Evolutionary conservation across 2,329 filamentous ascomycete species (phyloP).

Genomic region (Coniochaeta sp.): DNA sequence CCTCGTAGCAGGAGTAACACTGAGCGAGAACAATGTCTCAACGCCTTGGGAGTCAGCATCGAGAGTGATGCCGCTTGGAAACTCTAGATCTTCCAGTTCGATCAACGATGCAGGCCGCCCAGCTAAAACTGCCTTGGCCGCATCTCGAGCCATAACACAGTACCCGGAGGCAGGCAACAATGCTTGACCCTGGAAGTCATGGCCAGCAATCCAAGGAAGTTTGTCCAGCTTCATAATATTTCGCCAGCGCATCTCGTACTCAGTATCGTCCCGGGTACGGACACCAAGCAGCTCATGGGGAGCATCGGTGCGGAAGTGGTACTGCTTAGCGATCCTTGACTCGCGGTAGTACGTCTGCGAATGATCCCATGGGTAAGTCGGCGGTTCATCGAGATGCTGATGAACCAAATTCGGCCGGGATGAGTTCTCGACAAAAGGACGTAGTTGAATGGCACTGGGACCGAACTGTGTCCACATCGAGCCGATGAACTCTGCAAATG

Average conservation of each 20-base stretch:
- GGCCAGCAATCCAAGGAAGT: slow-evolving; percentile 31
- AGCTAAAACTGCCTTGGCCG: slow-evolving; percentile 21
- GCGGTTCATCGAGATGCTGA: slow-evolving; percentile 19
- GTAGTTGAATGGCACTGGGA: slow-evolving; percentile 11
- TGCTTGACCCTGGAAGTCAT: slow-evolving; percentile 33
- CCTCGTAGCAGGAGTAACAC: slow-evolving; percentile 10
- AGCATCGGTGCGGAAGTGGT: slow-evolving; percentile 24
- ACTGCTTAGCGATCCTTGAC: slow-evolving; percentile 29
- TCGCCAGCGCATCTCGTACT: slow-evolving; percentile 28
- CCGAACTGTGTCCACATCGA: slow-evolving; percentile 24
- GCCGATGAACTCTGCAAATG: slow-evolving; percentile 24
- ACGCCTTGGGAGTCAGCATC: slow-evolving; percentile 24
- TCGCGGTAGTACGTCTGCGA: slow-evolving; percentile 32
- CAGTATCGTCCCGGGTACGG: slow-evolving; percentile 27
- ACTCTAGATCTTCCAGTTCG: slow-evolving; percentile 23
- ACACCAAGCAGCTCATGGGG: slow-evolving; percentile 30
- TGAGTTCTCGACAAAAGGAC: slow-evolving; percentile 15
- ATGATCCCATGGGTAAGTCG: slow-evolving; percentile 42
- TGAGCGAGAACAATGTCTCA: slow-evolving; percentile 28
- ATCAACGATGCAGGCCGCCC: slow-evolving; percentile 17
- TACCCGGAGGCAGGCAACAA: slow-evolving; percentile 40
- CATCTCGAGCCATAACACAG: slow-evolving; percentile 37
- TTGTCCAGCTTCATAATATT: slow-evolving; percentile 29
- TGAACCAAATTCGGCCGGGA: slow-evolving; percentile 11
- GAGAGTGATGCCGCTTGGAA: slow-evolving; percentile 22